Evolutionary conservation across 345 rosid species (phyloP), one percentile per base, ranked within the genome.

Genomic region (Citrus glauca): DNA sequence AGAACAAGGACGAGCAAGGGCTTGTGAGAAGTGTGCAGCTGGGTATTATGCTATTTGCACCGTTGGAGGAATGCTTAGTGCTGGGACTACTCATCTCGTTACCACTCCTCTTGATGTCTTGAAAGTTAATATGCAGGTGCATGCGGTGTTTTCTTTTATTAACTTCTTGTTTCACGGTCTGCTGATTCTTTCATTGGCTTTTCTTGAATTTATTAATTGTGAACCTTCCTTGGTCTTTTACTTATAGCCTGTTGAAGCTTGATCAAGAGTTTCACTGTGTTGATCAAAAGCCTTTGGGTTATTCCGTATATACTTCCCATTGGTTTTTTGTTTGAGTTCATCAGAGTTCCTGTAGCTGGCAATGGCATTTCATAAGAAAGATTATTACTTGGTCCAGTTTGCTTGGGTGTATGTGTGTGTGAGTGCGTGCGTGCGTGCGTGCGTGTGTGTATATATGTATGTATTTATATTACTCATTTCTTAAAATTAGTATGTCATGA

Each of bases 71-170:
- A 90, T 86, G 87, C 86, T 90, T 48, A 86, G 94, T 73, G 90
- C 92, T 27, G 94, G 93, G 8, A 77, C 89, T 55, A 85, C 92
- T 56, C 94, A 90, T 81, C 85, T 87, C 61, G 88, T 77, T 20
- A 74, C 88, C 77, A 90, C 94, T 19, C 94, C 92, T 75, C 86
- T 89, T 28, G 92, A 90, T 74, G 94, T 89, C 63, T 79, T 90
- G 80, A 90, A 90, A 81, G 94, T 89, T 27, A 86, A 90, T 78
- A 90, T 90, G 92, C 91, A 87, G 92, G 94, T 85, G 50, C 50
- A 45, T 42, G 5, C 5, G 79, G 30, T 11, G 7, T 19, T n/a
- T 69, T 20, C 25, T 17, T 35, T 53, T 70, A 2, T 56, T 28
- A 17, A 2, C 24, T 19, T 8, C 3, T 28, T 9, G 1, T 0